Conservation (phyloP, 2,329 filamentous ascomycete species). For the Ascochyta pisi region DNA sequence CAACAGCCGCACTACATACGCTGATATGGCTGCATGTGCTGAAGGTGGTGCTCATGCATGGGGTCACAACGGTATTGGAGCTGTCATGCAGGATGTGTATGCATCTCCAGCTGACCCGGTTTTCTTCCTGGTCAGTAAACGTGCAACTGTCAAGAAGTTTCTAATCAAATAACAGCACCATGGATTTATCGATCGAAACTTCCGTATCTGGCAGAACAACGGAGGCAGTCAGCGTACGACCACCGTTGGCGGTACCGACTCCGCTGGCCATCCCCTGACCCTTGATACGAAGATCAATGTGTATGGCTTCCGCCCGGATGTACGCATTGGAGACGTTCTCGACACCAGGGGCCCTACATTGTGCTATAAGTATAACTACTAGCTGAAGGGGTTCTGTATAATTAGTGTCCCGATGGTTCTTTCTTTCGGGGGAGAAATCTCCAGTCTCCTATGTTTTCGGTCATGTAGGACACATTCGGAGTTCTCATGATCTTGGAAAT, state of each 20-base stretch:
- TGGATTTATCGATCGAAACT: constrained; percentile 57
- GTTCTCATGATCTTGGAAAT: too few relatives aligned
- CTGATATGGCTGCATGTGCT: constrained; percentile 39
- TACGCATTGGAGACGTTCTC: constrained; percentile 38
- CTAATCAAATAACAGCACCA: constrained; percentile 36
- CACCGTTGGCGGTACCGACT: constrained; percentile 52
- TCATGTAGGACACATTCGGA: too few relatives aligned
- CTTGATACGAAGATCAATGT: constrained; percentile 39
- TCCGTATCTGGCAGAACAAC: constrained; percentile 58
- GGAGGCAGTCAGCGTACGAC: constrained; percentile 26
- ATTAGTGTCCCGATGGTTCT: too few relatives aligned
- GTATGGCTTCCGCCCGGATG: constrained; percentile 34
- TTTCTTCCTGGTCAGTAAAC: constrained; percentile 7
- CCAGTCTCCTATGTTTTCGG: too few relatives aligned
- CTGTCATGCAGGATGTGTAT: constrained; percentile 43
- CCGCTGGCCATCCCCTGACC: constrained; percentile 29
- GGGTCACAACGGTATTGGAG: constrained; percentile 47
- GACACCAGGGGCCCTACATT: constrained; percentile 32
- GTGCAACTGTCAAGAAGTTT: too few relatives aligned
- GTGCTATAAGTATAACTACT: constrained; percentile 49
- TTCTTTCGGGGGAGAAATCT: too few relatives aligned
- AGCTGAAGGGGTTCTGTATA: neutral
- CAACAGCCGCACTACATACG: constrained; percentile 32
- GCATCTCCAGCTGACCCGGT: constrained; percentile 45
- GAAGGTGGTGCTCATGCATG: constrained; percentile 43